A percentile compares a stretch with the other conserved stretches of the same genome.
Evolutionary conservation across 805 yeast species (phyloP).

Genomic region (Millerozyma acaciae): DNA sequence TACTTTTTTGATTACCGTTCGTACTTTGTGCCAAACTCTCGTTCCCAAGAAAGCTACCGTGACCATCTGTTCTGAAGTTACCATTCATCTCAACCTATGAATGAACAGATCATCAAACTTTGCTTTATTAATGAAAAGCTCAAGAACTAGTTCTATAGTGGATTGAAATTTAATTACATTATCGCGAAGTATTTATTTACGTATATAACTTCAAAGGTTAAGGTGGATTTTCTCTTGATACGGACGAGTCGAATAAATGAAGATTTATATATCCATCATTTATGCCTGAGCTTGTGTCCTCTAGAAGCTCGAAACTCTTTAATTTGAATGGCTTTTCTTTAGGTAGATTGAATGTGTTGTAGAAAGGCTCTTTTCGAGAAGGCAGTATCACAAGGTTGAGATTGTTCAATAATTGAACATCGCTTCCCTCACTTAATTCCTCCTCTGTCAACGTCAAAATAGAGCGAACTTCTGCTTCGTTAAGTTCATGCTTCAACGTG

Average conservation of each 20-base stretch:
- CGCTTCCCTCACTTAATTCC: constrained; percentile 30
- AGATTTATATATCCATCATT: constrained; percentile 34
- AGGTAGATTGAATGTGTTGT: constrained; percentile 13
- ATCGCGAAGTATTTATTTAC: no score
- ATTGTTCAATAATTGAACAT: constrained; percentile 28
- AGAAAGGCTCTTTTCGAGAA: constrained; percentile 9
- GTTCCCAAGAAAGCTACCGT: not conserved
- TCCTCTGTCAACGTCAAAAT: constrained; percentile 26
- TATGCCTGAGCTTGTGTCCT: constrained; percentile 24
- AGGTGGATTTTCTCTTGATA: constrained; percentile 40
- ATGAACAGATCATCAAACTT: no score
- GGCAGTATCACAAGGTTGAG: constrained; percentile 20
- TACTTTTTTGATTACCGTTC: no score
- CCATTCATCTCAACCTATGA: no score
- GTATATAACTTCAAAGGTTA: constrained; percentile 7
- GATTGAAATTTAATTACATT: no score
- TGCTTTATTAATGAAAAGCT: no score
- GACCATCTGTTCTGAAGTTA: not conserved
- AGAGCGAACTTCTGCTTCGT: constrained; percentile 14
- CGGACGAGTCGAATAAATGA: constrained; percentile 39
- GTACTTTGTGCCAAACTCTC: no score
- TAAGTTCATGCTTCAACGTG: constrained; percentile 15
- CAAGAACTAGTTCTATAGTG: no score
- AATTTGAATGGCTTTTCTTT: constrained; percentile 20
- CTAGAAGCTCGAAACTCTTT: constrained; percentile 35